These are phyloP conservation scores for Umbilicus rupestris DNA, from an alignment of 164 flowering plant genomes.

Conservation along the genomic window DNA sequence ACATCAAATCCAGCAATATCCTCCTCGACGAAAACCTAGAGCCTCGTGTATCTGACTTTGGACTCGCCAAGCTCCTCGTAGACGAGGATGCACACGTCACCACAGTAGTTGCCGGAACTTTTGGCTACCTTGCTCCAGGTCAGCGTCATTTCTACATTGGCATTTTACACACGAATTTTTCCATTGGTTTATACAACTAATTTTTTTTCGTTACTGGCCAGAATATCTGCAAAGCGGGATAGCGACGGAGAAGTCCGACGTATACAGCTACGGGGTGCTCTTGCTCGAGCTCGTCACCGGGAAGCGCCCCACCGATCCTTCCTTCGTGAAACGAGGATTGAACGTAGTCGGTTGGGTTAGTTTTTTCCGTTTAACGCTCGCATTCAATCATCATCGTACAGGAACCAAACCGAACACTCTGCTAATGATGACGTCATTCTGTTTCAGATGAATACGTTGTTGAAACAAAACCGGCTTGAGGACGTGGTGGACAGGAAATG, in stretches of 20 bases:
- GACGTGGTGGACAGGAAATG: constrained; percentile 71
- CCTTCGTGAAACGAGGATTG: constrained; percentile 66
- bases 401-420: too few relatives aligned
- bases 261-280: constrained; percentile 94
- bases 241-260: constrained; percentile 89
- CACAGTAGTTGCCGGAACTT: constrained; percentile 95
- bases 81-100: constrained; percentile 93
- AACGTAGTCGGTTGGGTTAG: constrained; percentile 97
- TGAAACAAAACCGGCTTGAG: constrained; percentile 55
- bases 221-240: constrained; percentile 89
- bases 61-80: constrained; percentile 87
- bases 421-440: too few relatives aligned
- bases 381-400: too few relatives aligned
- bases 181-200: too few relatives aligned
- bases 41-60: constrained; percentile 92
- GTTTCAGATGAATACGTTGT: constrained; percentile 66
- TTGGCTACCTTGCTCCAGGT: constrained; percentile 97
- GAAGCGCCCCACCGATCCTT: constrained; percentile 86
- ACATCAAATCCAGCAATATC: constrained; percentile 91
- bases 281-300: constrained; percentile 94
- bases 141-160: constrained; percentile 2
- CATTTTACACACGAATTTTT: too few relatives aligned
- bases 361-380: too few relatives aligned
- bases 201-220: too few relatives aligned
- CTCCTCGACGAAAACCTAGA: constrained; percentile 83